Base-by-base conservation (phyloP, 1,139 yeast genomes). In the Nakaseomyces nivariensis region DNA sequence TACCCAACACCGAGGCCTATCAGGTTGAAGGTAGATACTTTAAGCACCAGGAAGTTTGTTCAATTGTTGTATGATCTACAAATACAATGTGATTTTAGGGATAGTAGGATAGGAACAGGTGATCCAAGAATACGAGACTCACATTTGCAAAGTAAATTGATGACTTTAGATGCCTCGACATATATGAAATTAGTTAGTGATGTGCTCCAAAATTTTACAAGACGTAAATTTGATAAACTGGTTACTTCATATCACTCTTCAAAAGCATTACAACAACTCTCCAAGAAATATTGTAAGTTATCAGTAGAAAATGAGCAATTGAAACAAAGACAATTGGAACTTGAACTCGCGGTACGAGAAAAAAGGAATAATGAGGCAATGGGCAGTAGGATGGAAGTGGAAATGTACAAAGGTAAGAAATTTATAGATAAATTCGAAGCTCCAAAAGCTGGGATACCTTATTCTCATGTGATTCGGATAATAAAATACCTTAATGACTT, bases 381-480 rank as follows among this genome's bases (percentile, higher is more conserved):
- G 61, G 82, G 78, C 34, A 71, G 73, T 51, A 27, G 13, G 8
- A 27, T 41, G 33, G 25, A 27, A 13, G 25, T n/a, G 25, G 33
- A 27, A 5, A n/a, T 41, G 33, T 41, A 41, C 34, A 41, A 41
- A 9, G 25, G n/a, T 13, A 29, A 29, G 24, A 29, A 11, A 13
- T 29, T 41, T 17, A 41, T 41, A 13, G 34, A n/a, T 10, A 41
- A 41, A 25, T 41, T 41, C 29, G 44, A 27, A 27, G 44, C 34
- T 27, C 44, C 44, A 4, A 27, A 41, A 8, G 44, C 33, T 8
- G 44, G 44, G 24, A 27, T 41, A n/a, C 44, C 44, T 4, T 41
- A 41, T 29, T 11, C 34, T 71, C 80, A 34, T 75, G 85, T 2
- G 69, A 68, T 49, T 67, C 81, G 29, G 75, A 83, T 1, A 69